These are phyloP conservation scores for Sorghum bicolor DNA, from an alignment of 176 grass and related monocot genomes.

Conservation along the genomic window Sorghum_bicolor_NCBIv3 NC_012875.2:53367501-53368000, in stretches of 20 bases:
- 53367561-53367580: conserved; percentile 89
- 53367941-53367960: conserved; percentile 9
- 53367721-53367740: conserved; percentile 63
- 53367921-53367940: not conserved
- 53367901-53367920: not conserved
- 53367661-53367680: conserved; percentile 97
- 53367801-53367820: not conserved
- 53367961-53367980: conserved; percentile 13
- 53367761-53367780: not conserved
- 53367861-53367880: not conserved
- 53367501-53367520: conserved; percentile 91
- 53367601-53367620: conserved; percentile 8
- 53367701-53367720: conserved; percentile 98
- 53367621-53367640: not conserved
- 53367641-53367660: conserved; percentile 58
- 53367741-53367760: conserved; percentile 27
- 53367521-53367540: conserved; percentile 97
- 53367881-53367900: not conserved
- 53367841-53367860: not conserved
- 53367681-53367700: conserved; percentile 87
- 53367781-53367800: not conserved
- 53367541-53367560: conserved; percentile 94
- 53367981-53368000: conserved; percentile 69
- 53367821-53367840: conserved; percentile 9
- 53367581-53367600: not conserved